Percentiles rank a stretch among this genome's conserved stretches.
Conservation (phyloP, 495 filamentous ascomycete species). For the Pyrenula massariospora region DNA sequence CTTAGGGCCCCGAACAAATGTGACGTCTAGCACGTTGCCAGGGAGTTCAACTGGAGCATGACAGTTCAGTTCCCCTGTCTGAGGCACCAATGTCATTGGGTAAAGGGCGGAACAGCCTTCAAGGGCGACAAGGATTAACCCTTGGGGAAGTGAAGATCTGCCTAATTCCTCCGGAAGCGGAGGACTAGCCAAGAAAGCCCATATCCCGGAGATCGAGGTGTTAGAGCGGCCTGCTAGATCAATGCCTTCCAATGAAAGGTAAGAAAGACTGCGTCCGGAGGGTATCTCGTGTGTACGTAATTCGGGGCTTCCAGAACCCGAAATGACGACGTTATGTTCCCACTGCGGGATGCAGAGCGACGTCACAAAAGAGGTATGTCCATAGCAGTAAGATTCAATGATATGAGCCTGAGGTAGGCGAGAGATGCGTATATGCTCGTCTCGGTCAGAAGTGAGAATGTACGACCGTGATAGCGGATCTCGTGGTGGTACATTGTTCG, state of each 20-base stretch:
- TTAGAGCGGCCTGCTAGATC: not conserved
- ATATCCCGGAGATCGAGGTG: slow-evolving; percentile 15
- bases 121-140: slow-evolving; percentile 44
- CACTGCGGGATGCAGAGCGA: slow-evolving; percentile 52
- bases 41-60: slow-evolving; percentile 33
- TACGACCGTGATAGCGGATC: slow-evolving; percentile 38
- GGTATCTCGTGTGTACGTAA: slow-evolving; percentile 59
- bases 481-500: not conserved
- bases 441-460: slow-evolving; percentile 81
- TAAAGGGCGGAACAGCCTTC: slow-evolving; percentile 45
- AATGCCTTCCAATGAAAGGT: not conserved
- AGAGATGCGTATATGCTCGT: slow-evolving; percentile 94
- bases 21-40: slow-evolving; percentile 52
- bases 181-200: too few species aligned
- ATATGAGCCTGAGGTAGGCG: slow-evolving; percentile 74
- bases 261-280: not conserved
- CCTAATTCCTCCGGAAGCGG: too few species aligned
- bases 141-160: too few species aligned
- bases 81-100: slow-evolving; percentile 12
- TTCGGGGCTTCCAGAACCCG: slow-evolving; percentile 73
- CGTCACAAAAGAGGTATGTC: slow-evolving; percentile 72
- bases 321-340: slow-evolving; percentile 52
- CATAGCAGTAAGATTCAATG: slow-evolving; percentile 81
- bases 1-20: slow-evolving; percentile 8
- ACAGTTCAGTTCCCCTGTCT: slow-evolving; percentile 23